phyloP scores from a whole-genome alignment of 176 grass and related monocot species.

The Aegilops speltoides region DNA sequence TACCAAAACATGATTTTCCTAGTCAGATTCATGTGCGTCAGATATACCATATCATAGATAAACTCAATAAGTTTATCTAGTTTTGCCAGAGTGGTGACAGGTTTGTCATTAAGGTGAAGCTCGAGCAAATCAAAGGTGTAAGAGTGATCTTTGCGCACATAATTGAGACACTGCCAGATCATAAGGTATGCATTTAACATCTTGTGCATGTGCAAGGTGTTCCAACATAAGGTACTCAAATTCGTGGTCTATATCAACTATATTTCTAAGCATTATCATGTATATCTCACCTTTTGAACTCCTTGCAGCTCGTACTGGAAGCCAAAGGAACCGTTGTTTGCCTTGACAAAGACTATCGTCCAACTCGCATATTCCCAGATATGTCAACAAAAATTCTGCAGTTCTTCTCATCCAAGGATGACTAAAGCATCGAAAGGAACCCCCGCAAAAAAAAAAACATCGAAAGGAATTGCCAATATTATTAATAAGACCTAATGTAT shows the following conservation, averaged over 20 bases:
- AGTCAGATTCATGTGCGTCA: neutral
- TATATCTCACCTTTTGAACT: neutral
- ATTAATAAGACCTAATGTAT: neutral
- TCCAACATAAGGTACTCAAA: neutral
- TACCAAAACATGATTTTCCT: neutral
- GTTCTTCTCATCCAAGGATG: conserved; percentile 33
- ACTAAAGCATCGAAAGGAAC: conserved; percentile 5
- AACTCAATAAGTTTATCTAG: neutral
- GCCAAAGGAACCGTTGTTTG: conserved; percentile 7
- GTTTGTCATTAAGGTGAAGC: conserved; percentile 44
- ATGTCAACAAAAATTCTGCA: conserved; percentile 14
- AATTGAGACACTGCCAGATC: conserved; percentile 52
- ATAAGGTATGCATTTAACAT: conserved; percentile 30
- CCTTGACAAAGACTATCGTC: conserved; percentile 17
- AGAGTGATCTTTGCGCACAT: conserved; percentile 37
- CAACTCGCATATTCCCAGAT: conserved; percentile 23
- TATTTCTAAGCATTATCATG: neutral
- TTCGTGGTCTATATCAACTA: neutral
- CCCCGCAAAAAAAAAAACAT: no score
- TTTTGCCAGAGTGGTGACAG: conserved; percentile 43
- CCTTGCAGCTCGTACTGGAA: neutral
- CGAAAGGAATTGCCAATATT: neutral
- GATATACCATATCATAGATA: neutral
- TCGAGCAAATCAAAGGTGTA: conserved; percentile 25
- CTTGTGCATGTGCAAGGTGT: neutral